phyloP scores from a whole-genome alignment of 106 monocot species.

The Iris macrosiphon region DNA sequence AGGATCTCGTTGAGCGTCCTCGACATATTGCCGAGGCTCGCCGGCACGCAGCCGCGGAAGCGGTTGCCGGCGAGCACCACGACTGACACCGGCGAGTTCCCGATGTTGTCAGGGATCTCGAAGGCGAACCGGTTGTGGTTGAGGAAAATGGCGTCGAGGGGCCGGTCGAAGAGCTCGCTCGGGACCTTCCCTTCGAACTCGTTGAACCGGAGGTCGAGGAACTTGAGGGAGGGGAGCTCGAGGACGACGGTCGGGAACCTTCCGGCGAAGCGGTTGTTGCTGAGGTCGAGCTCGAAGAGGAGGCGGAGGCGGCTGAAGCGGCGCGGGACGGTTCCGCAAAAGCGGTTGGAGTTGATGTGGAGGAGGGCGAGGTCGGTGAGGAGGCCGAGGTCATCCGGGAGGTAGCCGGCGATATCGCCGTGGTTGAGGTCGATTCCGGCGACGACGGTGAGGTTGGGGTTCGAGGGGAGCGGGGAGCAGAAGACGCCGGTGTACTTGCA shows the following conservation, averaged over 20 bases:
- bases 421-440: slow-evolving; percentile 89
- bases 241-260: slow-evolving; percentile 66
- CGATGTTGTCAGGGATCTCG: slow-evolving; percentile 61
- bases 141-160: slow-evolving; percentile 55
- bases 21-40: slow-evolving; percentile 79
- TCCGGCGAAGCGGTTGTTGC: slow-evolving; percentile 85
- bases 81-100: slow-evolving; percentile 82
- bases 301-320: slow-evolving; percentile 23
- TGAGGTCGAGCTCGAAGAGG: slow-evolving; percentile 72
- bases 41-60: slow-evolving; percentile 86
- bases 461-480: slow-evolving; percentile 49
- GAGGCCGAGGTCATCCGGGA: slow-evolving; percentile 72
- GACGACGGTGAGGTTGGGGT: slow-evolving; percentile 44
- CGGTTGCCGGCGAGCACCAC: slow-evolving; percentile 78
- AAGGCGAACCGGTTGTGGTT: slow-evolving; percentile 57
- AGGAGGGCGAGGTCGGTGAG: slow-evolving; percentile 62
- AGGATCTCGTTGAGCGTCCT: slow-evolving; percentile 71
- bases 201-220: slow-evolving; percentile 65
- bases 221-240: slow-evolving; percentile 39
- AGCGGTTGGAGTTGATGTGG: slow-evolving; percentile 85
- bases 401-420: slow-evolving; percentile 77
- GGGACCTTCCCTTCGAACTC: slow-evolving; percentile 74
- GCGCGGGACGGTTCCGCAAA: slow-evolving; percentile 67
- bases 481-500: slow-evolving; percentile 64
- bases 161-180: slow-evolving; percentile 31